Evolutionary conservation across 208 protist species (phyloP), one percentile per base, ranked within the genome.

Genomic region (Crithidia acanthocephali): DNA sequence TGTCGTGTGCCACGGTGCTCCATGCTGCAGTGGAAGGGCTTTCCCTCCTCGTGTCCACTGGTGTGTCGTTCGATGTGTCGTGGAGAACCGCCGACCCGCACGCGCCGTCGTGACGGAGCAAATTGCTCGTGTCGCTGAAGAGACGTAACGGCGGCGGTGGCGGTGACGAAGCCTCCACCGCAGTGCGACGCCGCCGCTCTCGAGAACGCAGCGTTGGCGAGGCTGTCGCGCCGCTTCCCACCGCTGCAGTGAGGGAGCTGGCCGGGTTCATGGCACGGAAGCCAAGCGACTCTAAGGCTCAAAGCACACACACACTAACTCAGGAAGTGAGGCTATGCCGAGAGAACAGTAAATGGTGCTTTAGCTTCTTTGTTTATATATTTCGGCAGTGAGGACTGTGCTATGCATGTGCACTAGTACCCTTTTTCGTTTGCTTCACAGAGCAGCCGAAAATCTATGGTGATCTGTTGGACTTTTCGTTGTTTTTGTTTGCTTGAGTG

Each of bases 91-190:
- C 15, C 3, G 30, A 28, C n/a, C 10, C 56, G 22, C 33, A 61
- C n/a, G 18, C 23, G 6, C 3, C 30, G 10, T 53, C 60, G 7
- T 42, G 60, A 2, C 45, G 60, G 33, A 66, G 30, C 3, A 55
- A 7, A 30, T 53, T 55, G 20, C 60, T 66, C 0, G 45, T 20
- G 47, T 66, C 45, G 27, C 30, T 23, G 42, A 66, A 55, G 30
- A 66, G 28, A 6, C 60, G 60, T 30, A 66, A 11, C 6, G 28
- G 47, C 18, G 59, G 59, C 2, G 27, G 27, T 0, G 60, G 2
- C 0, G 60, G 2, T 2, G 45, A 42, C 6, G 7, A 1, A 6
- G 25, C 45, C 4, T 27, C 47, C 2, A 20, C 44, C 23, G 30
- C 56, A 2, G 1, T 1, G 2, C 8, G 15, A 3, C 35, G 56